Evolutionary conservation across 2,329 filamentous ascomycete species (phyloP).

Genomic region (Ustulina deusta): DNA sequence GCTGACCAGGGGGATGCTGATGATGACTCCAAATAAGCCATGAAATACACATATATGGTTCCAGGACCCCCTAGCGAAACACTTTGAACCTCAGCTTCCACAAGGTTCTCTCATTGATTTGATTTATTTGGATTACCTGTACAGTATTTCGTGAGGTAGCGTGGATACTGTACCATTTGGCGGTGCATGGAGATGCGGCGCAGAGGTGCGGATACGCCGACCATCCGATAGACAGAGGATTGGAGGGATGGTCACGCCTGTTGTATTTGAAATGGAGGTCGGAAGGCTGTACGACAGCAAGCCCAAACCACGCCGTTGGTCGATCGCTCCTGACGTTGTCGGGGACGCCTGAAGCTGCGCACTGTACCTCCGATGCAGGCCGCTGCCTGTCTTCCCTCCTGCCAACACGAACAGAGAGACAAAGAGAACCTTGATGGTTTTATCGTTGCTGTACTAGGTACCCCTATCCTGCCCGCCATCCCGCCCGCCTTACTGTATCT

Average conservation of each 20-base stretch:
- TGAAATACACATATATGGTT: constrained; percentile 5
- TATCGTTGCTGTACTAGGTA: background rate
- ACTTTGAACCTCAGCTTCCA: background rate
- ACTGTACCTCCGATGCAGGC: constrained; percentile 13
- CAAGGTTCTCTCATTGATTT: constrained; percentile 6
- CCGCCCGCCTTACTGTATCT: constrained; percentile 4
- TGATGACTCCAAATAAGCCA: background rate
- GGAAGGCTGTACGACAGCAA: background rate
- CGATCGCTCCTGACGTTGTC: too few species aligned
- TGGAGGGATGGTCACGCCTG: background rate
- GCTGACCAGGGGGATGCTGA: constrained; percentile 3
- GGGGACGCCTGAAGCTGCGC: too few species aligned
- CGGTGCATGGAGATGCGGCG: background rate
- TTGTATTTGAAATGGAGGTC: background rate
- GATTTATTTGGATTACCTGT: background rate
- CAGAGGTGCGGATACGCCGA: background rate
- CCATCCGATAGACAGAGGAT: background rate
- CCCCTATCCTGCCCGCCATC: background rate
- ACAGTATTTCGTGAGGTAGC: background rate
- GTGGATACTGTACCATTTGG: background rate
- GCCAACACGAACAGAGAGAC: background rate
- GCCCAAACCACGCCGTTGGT: too few species aligned
- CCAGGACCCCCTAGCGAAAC: background rate
- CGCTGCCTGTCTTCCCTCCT: background rate
- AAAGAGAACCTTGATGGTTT: constrained; percentile 10